Conservation (phyloP, 2,329 filamentous ascomycete genomes). For the Neospermospora avenae region DNA sequence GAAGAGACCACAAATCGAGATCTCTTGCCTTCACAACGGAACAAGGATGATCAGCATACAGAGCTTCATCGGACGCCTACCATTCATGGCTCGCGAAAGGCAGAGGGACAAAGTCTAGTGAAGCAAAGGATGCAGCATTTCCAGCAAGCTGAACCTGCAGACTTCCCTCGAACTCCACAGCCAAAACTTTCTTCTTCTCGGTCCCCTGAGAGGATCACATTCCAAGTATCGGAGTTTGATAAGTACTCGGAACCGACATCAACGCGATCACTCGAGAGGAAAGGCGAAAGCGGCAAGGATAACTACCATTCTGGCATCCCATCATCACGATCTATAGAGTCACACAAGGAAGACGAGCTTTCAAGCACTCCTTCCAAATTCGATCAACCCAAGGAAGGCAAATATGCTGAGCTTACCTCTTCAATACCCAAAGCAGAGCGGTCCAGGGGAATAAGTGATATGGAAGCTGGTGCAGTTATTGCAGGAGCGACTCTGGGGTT, state of each 20-base stretch:
- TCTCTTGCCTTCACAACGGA: conserved; percentile 16
- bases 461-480: conserved; percentile 27
- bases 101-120: conserved; percentile 18
- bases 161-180: neutral
- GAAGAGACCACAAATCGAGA: conserved; percentile 17
- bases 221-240: neutral
- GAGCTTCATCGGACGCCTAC: conserved; percentile 25
- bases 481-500: conserved; percentile 31
- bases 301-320: neutral
- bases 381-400: conserved; percentile 25
- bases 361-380: conserved; percentile 1
- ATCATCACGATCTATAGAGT: neutral
- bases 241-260: neutral
- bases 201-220: neutral
- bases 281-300: conserved; percentile 2
- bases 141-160: conserved; percentile 17
- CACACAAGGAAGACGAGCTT: neutral
- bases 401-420: conserved; percentile 29
- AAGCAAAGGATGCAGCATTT: conserved; percentile 27
- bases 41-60: conserved; percentile 16
- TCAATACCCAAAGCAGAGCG: conserved; percentile 27
- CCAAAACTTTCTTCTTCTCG: conserved; percentile 1
- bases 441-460: conserved; percentile 24
- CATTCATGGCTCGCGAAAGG: conserved; percentile 18
- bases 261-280: conserved; percentile 19